Evolutionary conservation across 2,329 filamentous ascomycete species (phyloP).

Genomic region (Pseudogymnoascus sp.): DNA sequence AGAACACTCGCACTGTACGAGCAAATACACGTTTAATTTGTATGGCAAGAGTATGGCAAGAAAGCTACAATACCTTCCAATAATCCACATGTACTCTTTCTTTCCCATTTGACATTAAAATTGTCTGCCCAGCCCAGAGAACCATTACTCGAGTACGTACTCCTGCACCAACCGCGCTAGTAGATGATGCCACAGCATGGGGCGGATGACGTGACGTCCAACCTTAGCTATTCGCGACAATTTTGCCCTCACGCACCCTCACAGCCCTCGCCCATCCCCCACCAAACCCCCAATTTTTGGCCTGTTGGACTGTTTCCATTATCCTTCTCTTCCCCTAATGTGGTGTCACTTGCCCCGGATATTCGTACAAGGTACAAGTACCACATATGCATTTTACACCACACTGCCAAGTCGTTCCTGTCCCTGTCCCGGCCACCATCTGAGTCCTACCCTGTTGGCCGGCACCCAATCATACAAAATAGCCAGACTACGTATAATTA

Average conservation of each 20-base stretch:
- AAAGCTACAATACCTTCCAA: neutral
- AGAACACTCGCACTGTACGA: neutral
- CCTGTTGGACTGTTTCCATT: neutral
- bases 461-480: neutral
- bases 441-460: neutral
- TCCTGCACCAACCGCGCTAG: neutral
- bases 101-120: neutral
- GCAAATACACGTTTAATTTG: neutral
- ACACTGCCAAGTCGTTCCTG: neutral
- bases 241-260: neutral
- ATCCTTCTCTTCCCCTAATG: conserved; percentile 5
- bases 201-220: conserved; percentile 1
- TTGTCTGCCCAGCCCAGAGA: neutral
- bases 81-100: neutral
- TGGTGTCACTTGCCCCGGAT: conserved; percentile 5
- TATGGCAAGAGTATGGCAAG: neutral
- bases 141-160: neutral
- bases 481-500: neutral
- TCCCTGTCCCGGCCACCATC: neutral
- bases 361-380: neutral
- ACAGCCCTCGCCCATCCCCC: neutral
- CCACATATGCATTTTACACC: neutral
- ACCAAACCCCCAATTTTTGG: neutral
- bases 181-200: conserved; percentile 5
- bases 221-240: neutral